phyloP scores from a whole-genome alignment of 768 basidiomycete genomes.

The Lactarius trivialis region DNA sequence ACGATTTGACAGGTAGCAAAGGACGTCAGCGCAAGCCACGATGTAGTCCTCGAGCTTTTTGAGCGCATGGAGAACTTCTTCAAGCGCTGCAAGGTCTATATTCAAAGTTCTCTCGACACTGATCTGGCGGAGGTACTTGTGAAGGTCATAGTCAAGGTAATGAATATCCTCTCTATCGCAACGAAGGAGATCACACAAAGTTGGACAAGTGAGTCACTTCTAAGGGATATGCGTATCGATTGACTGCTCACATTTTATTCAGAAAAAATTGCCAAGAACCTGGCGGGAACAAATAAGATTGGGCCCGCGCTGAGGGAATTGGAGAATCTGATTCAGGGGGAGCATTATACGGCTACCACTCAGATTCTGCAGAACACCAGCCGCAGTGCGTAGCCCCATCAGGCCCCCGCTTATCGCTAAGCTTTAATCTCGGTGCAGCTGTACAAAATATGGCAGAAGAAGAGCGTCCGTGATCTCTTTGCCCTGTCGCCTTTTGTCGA shows the following conservation, averaged over 20 bases:
- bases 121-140: background rate
- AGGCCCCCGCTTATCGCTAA: background rate
- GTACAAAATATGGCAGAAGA: background rate
- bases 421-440: background rate
- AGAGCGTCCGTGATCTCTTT: background rate
- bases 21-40: background rate
- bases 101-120: background rate
- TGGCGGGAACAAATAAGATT: background rate
- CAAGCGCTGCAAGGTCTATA: background rate
- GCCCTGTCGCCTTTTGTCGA: background rate
- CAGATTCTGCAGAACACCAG: background rate
- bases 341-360: background rate
- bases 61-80: background rate
- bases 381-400: background rate
- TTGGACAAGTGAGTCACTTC: background rate
- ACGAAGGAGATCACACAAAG: background rate
- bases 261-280: background rate
- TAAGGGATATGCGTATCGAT: background rate
- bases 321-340: background rate
- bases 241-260: background rate
- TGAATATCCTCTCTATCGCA: background rate
- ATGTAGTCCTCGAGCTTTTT: background rate
- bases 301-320: background rate
- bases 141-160: background rate
- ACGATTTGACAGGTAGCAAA: background rate